Base-by-base conservation (phyloP, 179 eudicot genomes). In the Beta lomatogona region DNA sequence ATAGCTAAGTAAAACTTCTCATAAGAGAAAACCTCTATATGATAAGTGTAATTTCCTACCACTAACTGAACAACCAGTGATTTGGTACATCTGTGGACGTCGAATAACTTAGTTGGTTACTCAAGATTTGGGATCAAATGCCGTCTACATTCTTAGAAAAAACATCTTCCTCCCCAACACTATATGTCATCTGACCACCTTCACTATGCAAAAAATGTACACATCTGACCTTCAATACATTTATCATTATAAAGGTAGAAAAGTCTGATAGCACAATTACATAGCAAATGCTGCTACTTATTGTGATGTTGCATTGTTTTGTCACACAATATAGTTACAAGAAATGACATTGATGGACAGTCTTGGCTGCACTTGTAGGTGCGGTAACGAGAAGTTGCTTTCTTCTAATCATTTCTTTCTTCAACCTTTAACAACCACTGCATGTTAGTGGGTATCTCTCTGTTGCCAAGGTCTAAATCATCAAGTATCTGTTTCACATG, bases 321-420 rank as follows among this genome's bases (percentile, higher is more conserved):
- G 74, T 73, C 61, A 54, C 19, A 4, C 52, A 50, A 76, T 52
- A 44, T 22, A 53, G 57, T 41, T 44, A 12, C 28, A 76, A 36
- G 54, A 44, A 73, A 22, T 71, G 52, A 73, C 60, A 4, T 25
- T 13, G 64, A 65, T 65, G 28, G 15, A 65, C 69, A 65, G 13
- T 14, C 13, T 65, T 46, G 71, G 60, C 46, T 64, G 63, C 44
- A 66, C 57, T 63, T 66, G 59, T 77, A 64, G 71, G 19, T 31
- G 45, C 4, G 61, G 2, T 6, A 1, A 60, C 73, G 18, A 71
- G 14, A 55, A 6, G 69, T 79, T 79, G 77, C 77, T 79, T 71
- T 79, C 82, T 71, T 71, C 67, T 75, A 70, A 50, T 71, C 77
- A 70, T 79, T 59, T 79, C 31, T 71, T 28, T 44, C 60, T 58